A percentile compares a stretch with the other conserved stretches of the same genome.
Conservation (phyloP, 768 basidiomycete species). For the Cystobasidium tubakii region DNA sequence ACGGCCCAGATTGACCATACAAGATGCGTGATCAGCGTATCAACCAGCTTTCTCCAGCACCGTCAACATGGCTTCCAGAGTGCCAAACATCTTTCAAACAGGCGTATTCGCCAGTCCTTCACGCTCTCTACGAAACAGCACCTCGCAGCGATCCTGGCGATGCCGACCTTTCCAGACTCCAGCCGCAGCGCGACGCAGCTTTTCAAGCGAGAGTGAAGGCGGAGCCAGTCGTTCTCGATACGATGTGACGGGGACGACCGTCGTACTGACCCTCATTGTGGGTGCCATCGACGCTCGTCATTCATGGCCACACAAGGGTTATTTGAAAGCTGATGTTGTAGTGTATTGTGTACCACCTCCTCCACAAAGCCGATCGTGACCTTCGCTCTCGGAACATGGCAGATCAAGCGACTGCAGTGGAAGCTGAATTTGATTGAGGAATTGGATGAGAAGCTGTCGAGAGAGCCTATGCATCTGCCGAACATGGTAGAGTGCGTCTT, state of each 20-base stretch:
- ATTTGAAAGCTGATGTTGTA: too few relatives aligned
- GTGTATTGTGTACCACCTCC: slow-evolving; percentile 64
- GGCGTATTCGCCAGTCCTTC: not conserved
- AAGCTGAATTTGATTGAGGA: slow-evolving; percentile 90
- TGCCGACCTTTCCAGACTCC: not conserved
- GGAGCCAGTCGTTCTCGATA: slow-evolving; percentile 4
- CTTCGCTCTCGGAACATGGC: slow-evolving; percentile 86
- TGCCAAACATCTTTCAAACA: not conserved
- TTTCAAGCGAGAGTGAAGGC: not conserved
- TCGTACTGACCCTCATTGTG: slow-evolving; percentile 29
- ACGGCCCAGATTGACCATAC: too few relatives aligned
- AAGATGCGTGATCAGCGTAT: not conserved
- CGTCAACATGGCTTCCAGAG: not conserved
- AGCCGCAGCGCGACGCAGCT: not conserved
- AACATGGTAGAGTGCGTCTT: slow-evolving; percentile 70
- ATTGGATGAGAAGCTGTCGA: slow-evolving; percentile 77
- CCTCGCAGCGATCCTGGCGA: not conserved
- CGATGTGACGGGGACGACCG: slow-evolving; percentile 33
- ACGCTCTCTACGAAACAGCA: not conserved
- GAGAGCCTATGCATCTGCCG: slow-evolving; percentile 71
- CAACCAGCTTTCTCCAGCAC: not conserved
- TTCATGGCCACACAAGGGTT: too few relatives aligned
- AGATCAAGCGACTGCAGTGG: slow-evolving; percentile 87
- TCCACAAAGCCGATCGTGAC: slow-evolving; percentile 65
- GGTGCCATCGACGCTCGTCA: slow-evolving; percentile 38